Base-by-base conservation (phyloP, 169 alveolate genomes). In the Condylostoma magnum region DNA sequence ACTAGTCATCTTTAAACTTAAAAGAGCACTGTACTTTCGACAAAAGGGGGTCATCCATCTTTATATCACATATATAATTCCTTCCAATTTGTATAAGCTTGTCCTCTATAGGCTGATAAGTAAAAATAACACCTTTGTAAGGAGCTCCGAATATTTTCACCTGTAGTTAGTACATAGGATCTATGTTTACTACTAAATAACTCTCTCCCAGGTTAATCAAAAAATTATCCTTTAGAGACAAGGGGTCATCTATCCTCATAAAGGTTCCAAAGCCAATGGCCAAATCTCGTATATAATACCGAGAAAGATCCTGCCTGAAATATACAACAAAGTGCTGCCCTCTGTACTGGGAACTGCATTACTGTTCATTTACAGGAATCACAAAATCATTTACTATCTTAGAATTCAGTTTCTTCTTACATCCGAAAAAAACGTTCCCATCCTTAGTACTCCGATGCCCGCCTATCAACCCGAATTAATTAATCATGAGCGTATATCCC, bases 181-280 rank as follows among this genome's bases (percentile, higher is more conserved):
- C 15, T 41, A 67, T 46, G 30, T 79, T 83, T 22, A 89, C 78
- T 2, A 89, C 82, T 18, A 89, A 66, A 74, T 75, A 85, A 18
- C 83, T 67, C 53, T 85, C 89, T 31, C 95, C 95, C 69, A 89
- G 74, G 60, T 83, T 85, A 2, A 89, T 69, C 54, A 89, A 69
- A 50, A 50, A 80, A 71, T 85, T 83, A 30, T 85, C 90, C 57
- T 80, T 83, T 22, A 89, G 48, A 44, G 75, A 80, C 3, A 80
- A 41, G 8, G 86, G 76, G 43, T 54, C 53, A 18, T 82, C 87
- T 4, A 89, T 28, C 58, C 79, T 82, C 18, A 80, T 75, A 71
- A 85, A 89, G 2, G 87, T 82, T 15, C 95, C 95, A 54, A 69
- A 84, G 1, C 95, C 95, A 44, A 80, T 65, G 12, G 92, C 95